phyloP scores from a whole-genome alignment of 192 early-diverging fungal species.

The Coemansia sp. region DNA sequence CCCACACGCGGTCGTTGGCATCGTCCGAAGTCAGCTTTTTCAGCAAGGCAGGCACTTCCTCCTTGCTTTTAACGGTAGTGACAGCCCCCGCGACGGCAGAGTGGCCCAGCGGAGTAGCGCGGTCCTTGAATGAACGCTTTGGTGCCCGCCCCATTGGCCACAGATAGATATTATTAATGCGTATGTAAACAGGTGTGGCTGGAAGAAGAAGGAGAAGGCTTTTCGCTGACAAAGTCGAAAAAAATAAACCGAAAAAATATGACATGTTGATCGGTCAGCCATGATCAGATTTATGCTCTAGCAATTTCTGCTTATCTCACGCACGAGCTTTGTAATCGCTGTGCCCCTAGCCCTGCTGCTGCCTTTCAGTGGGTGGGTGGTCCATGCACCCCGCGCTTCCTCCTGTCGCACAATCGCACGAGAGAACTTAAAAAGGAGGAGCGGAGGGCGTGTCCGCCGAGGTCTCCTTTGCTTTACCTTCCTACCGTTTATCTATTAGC shows the following conservation, averaged over 20 bases:
- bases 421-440: background rate
- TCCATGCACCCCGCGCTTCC: background rate
- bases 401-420: background rate
- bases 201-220: background rate
- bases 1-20: slow-evolving; percentile 81
- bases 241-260: background rate
- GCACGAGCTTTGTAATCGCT: background rate
- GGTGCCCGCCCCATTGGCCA: slow-evolving; percentile 46
- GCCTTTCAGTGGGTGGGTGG: background rate
- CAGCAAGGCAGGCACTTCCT: slow-evolving; percentile 37
- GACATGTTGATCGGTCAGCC: background rate
- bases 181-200: background rate
- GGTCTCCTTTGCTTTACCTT: background rate
- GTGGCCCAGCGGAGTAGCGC: slow-evolving; percentile 37
- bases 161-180: background rate
- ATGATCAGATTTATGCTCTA: background rate
- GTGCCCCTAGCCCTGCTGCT: background rate
- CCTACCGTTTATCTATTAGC: background rate
- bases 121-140: slow-evolving; percentile 48
- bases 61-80: slow-evolving; percentile 29
- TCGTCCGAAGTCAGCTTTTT: slow-evolving; percentile 65
- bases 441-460: background rate
- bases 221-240: background rate
- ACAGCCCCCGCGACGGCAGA: slow-evolving; percentile 22
- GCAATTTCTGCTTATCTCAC: background rate